Evolutionary conservation across 2,329 filamentous ascomycete species (phyloP).

Genomic region (Fonsecaea multimorphosa): DNA sequence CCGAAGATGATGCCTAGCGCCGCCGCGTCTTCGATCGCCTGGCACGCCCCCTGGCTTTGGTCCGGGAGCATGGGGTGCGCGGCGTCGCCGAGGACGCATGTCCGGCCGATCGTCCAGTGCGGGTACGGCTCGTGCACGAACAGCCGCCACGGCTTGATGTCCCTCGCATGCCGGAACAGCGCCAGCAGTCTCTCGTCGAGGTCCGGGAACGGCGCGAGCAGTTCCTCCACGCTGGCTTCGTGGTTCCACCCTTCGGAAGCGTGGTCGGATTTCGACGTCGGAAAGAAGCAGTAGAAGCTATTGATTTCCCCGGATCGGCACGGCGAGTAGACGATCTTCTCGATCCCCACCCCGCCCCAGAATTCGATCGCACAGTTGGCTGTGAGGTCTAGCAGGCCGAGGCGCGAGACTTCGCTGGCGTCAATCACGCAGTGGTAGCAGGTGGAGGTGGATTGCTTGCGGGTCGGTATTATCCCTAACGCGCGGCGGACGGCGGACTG

Average conservation of each 20-base stretch:
- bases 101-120: conserved; percentile 41
- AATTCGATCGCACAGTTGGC: conserved; percentile 44
- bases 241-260: conserved; percentile 37
- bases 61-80: conserved; percentile 47
- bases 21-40: conserved; percentile 52
- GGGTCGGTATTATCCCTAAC: conserved; percentile 45
- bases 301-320: conserved; percentile 48
- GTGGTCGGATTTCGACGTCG: conserved; percentile 35
- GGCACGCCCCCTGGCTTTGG: conserved; percentile 46
- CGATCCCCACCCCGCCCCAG: conserved; percentile 47
- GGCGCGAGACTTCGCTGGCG: conserved; percentile 41
- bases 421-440: conserved; percentile 50
- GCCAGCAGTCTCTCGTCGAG: conserved; percentile 26
- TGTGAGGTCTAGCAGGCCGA: conserved; percentile 46
- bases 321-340: conserved; percentile 51
- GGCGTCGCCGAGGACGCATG: conserved; percentile 44
- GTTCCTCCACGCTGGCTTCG: conserved; percentile 22
- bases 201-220: conserved; percentile 30
- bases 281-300: conserved; percentile 51
- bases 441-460: conserved; percentile 47
- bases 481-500: conserved; percentile 41
- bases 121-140: conserved; percentile 35
- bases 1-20: conserved; percentile 48
- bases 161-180: conserved; percentile 30
- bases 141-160: conserved; percentile 36